A percentile compares a stretch with the other conserved stretches of the same genome.
Evolutionary conservation across 805 yeast genomes (phyloP).

Genomic region (Ogataea ganodermae): DNA sequence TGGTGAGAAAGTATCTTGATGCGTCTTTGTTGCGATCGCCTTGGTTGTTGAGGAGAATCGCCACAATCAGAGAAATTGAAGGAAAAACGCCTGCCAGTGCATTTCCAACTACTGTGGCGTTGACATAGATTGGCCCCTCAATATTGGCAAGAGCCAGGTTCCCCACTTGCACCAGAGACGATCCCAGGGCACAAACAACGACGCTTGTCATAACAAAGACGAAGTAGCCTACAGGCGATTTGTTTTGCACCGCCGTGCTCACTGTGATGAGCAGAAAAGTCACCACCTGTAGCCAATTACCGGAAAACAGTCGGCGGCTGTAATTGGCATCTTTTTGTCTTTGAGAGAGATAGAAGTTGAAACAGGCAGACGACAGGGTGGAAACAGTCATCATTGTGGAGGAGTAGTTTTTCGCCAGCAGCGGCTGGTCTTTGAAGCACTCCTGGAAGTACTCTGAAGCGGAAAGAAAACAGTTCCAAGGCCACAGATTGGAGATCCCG

Average conservation of each 20-base stretch:
- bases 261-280: conserved; percentile 61
- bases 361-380: conserved; percentile 63
- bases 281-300: conserved; percentile 56
- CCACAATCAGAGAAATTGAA: conserved; percentile 62
- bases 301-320: conserved; percentile 55
- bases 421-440: conserved; percentile 53
- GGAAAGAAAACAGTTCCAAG: conserved; percentile 90
- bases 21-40: conserved; percentile 32
- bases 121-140: conserved; percentile 75
- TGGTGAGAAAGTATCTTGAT: conserved; percentile 41
- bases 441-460: conserved; percentile 80
- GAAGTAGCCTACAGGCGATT: conserved; percentile 46
- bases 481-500: conserved; percentile 89
- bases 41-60: conserved; percentile 39
- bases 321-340: conserved; percentile 64
- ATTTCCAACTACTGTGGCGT: conserved; percentile 92
- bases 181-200: conserved; percentile 66
- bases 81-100: conserved; percentile 94
- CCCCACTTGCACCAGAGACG: conserved; percentile 87
- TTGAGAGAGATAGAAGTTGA: conserved; percentile 63
- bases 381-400: conserved; percentile 89
- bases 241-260: conserved; percentile 40
- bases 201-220: conserved; percentile 62
- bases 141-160: conserved; percentile 83
- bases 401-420: conserved; percentile 60